Evolutionary conservation across 169 alveolate genomes (phyloP), one percentile per base, ranked within the genome.

Genomic region (Theileria annulata): DNA sequence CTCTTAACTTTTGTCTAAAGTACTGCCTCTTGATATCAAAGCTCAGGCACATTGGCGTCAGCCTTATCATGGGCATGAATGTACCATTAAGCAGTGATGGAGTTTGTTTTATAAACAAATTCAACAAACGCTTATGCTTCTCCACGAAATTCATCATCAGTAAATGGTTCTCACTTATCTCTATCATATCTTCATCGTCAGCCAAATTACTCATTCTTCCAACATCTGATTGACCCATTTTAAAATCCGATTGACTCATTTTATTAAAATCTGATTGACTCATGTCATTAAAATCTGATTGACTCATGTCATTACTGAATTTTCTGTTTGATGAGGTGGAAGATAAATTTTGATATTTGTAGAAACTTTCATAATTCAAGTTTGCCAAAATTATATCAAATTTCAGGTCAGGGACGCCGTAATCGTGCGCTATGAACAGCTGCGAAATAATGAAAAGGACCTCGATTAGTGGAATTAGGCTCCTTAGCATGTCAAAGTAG

Each of bases 11-110:
- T 67, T 90, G 90, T 75, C 97, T 92, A 94, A 98, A 98, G 92
- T 92, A 97, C 51, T 91, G 92, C 67, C 98, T 92, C 87, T 98
- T 98, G 79, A 97, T 96, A 85, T 98, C 99, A 81, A 98, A 97
- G 85, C 95, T 97, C 56, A 98, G 84, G 42, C 98, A 88, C 82
- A 91, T 84, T n/a, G 99, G 99, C 25, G 97, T 92, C 37, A 94
- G 78, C 3, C 93, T 85, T 3, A 95, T 85, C 33, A 95, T 78
- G 15, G 96, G 91, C 30, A 84, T 82, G 62, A 95, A 90, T 68
- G 96, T 85, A 48, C 88, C 92, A 30, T 90, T 77, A 71, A 93
- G 81, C 79, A 92, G 80, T 51, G 95, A 81, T 0, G 97, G 97
- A 2, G 92, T 88, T 54, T 91, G 95, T 75, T 87, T 89, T 31